These are phyloP conservation scores for Bertia moriformis DNA, from an alignment of 2,329 filamentous ascomycete species.

Conservation along the genomic window DNA sequence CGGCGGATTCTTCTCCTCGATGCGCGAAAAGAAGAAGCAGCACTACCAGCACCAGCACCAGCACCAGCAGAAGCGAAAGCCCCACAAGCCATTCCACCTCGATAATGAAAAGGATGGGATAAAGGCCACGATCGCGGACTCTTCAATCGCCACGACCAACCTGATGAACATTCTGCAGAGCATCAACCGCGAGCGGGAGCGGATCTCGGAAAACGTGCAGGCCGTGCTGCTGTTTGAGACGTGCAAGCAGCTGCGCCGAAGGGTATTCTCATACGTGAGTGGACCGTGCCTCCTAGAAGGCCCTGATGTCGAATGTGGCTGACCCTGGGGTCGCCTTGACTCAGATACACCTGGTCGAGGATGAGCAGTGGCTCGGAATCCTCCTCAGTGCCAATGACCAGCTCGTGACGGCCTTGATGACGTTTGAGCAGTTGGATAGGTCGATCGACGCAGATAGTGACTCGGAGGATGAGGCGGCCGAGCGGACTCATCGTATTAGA, in stretches of 20 bases:
- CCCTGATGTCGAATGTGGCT: conserved; percentile 4
- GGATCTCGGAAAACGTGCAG: conserved; percentile 69
- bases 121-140: conserved; percentile 74
- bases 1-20: conserved; percentile 19
- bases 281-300: neutral
- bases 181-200: conserved; percentile 78
- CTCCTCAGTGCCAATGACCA: conserved; percentile 90
- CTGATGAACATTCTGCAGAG: conserved; percentile 74
- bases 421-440: conserved; percentile 83
- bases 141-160: conserved; percentile 82
- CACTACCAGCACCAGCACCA: too few species aligned
- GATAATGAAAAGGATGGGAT: conserved; percentile 79
- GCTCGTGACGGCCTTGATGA: conserved; percentile 83
- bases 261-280: conserved; percentile 68
- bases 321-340: too few species aligned
- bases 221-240: conserved; percentile 67
- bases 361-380: conserved; percentile 80
- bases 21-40: conserved; percentile 33
- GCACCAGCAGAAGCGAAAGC: conserved; percentile 16
- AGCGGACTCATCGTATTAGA: conserved; percentile 50
- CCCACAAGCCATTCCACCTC: conserved; percentile 64
- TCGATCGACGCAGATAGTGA: conserved; percentile 66
- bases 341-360: conserved; percentile 76
- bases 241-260: conserved; percentile 73
- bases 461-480: conserved; percentile 52